A percentile compares a stretch with the other conserved stretches of the same genome.
Evolutionary conservation across 768 basidiomycete genomes (phyloP).

Genomic region (Zangia roseola): DNA sequence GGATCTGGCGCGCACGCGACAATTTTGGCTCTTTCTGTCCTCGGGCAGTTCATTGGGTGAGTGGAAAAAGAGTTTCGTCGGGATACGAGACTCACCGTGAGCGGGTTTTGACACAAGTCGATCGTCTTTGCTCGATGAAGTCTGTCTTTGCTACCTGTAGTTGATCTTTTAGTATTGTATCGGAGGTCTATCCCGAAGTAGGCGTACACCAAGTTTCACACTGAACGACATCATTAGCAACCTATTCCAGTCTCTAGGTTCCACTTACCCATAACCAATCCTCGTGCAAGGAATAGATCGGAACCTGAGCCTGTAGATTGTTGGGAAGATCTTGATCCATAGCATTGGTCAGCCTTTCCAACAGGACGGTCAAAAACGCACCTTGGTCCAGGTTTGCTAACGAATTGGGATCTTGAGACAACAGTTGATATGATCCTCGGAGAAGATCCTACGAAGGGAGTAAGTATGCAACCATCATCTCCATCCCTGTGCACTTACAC

Average conservation of each 20-base stretch:
- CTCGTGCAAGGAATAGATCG: constrained; percentile 87
- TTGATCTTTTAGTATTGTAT: background rate
- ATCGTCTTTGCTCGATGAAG: constrained; percentile 83
- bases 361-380: constrained; percentile 21
- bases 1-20: constrained; percentile 87
- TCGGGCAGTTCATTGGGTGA: constrained; percentile 2
- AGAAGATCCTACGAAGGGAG: constrained; percentile 64
- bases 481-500: constrained; percentile 36
- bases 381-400: constrained; percentile 95
- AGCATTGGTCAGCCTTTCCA: background rate
- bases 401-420: constrained; percentile 94
- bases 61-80: background rate
- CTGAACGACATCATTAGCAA: constrained; percentile 36
- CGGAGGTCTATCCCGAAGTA: background rate
- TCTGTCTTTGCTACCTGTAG: constrained; percentile 75
- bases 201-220: constrained; percentile 97
- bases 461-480: background rate
- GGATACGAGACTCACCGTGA: constrained; percentile 62
- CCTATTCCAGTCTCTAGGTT: background rate
- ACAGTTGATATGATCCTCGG: constrained; percentile 86
- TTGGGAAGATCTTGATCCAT: constrained; percentile 80
- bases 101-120: constrained; percentile 94
- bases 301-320: constrained; percentile 87
- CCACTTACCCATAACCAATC: constrained; percentile 92
- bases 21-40: constrained; percentile 95